Percentiles rank a stretch among this genome's conserved stretches.
These are phyloP conservation scores for Silene noctiflora DNA, from an alignment of 179 eudicot species.

Conservation along the genomic window DNA sequence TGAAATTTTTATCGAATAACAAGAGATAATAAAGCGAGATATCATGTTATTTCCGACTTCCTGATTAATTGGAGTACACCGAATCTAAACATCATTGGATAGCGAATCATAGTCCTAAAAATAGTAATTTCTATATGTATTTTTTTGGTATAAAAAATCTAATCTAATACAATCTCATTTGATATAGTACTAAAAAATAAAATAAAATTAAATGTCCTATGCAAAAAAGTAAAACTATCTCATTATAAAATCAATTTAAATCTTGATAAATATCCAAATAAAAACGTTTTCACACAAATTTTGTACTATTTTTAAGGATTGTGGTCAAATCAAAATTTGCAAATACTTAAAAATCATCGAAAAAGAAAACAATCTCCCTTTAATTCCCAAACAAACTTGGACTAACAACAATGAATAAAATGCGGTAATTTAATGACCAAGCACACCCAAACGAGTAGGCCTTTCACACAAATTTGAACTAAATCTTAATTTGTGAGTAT, in stretches of 20 bases:
- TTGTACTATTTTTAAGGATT: background rate
- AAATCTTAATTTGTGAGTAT: too few species aligned
- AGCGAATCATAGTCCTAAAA: too few species aligned
- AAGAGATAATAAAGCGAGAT: too few species aligned
- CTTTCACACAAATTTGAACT: background rate
- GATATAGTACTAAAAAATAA: too few species aligned
- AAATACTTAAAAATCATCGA: background rate
- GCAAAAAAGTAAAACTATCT: background rate
- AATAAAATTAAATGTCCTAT: too few species aligned
- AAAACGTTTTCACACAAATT: background rate
- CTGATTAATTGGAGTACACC: too few species aligned
- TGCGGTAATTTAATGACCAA: background rate
- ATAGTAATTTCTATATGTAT: too few species aligned
- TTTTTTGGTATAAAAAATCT: too few species aligned
- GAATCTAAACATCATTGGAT: too few species aligned
- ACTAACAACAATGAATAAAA: background rate
- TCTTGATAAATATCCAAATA: background rate
- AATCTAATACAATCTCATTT: too few species aligned
- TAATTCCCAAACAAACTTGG: background rate
- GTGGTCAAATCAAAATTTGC: background rate
- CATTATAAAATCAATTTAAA: background rate
- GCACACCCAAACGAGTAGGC: background rate
- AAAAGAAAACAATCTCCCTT: background rate
- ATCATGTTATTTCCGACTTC: too few species aligned
- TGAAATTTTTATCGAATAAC: too few species aligned